Evolutionary conservation across 176 grass and related monocot genomes (phyloP), one percentile per base, ranked within the genome.

Genomic region (Bonia amplexicaulis): DNA sequence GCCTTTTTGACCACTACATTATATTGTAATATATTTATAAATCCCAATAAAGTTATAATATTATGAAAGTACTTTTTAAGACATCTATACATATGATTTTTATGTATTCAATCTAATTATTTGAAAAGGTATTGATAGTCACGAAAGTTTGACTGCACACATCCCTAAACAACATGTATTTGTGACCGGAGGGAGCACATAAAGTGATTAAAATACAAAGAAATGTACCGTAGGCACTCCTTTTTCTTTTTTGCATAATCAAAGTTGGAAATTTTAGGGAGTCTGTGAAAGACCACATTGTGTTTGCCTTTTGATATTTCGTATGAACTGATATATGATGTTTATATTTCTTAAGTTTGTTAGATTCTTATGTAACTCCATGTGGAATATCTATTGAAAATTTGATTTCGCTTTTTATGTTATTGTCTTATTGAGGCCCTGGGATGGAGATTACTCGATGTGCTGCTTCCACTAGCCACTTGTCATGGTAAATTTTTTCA

Each of bases 351-450:
- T 79, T 72, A 44, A 31, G 15, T 73, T 45, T n/a, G 12, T 70
- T 76, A 35, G 22, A 23, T 81, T 85, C 40, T 31, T 78, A 41
- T 58, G 20, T 65, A 60, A 40, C 60, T 78, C 19, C 37, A 17
- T 62, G 12, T 87, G 63, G 44, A 82, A 76, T 71, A 66, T 89
- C 44, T 69, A 69, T 92, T 69, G 70, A 84, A 88, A 76, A 65
- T 88, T 78, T 85, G 67, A 74, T 88, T 93, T 92, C 85, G 31
- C 73, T 92, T 95, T 96, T 96, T 95, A 47, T 89, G 79, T 94
- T 89, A 76, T 86, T 54, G 92, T 89, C 76, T 94, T 89, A 76
- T 86, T 54, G 92, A 93, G 80, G 89, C 77, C 76, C 71, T 85
- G 68, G 90, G 85, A 74, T 89, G 93, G 84, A 93, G 86, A 84